These are phyloP conservation scores for Wallacemonas rigidus DNA, from an alignment of 208 protist genomes.

Conservation along the genomic window DNA sequence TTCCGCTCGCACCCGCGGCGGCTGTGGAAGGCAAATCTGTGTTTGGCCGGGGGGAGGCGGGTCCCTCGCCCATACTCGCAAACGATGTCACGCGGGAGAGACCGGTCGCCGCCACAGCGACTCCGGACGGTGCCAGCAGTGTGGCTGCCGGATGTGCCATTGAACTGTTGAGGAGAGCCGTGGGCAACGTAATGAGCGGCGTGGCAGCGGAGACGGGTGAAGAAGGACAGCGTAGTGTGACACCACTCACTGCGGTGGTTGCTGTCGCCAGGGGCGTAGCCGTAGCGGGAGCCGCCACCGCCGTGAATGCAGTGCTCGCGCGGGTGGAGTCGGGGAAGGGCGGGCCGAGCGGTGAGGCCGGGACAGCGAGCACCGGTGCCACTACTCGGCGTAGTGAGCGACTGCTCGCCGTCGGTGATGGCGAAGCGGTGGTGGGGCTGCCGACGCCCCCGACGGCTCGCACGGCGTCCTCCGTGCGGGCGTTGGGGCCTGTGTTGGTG, in stretches of 20 bases:
- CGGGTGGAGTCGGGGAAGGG: not conserved
- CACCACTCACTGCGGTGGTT: no score
- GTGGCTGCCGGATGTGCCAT: slow-evolving; percentile 37
- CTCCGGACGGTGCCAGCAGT: slow-evolving; percentile 26
- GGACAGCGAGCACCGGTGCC: not conserved
- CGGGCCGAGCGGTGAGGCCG: slow-evolving; percentile 1
- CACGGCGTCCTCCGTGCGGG: not conserved
- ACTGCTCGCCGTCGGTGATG: not conserved
- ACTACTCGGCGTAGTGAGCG: slow-evolving; percentile 2
- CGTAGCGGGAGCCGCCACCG: not conserved
- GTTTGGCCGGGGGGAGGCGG: not conserved
- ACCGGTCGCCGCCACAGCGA: slow-evolving; percentile 18
- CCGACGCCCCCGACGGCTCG: not conserved
- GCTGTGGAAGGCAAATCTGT: not conserved
- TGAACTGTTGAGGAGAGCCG: slow-evolving; percentile 50
- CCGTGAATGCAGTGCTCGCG: not conserved
- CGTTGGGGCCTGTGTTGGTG: not conserved
- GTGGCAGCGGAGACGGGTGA: no score
- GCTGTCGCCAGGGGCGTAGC: no score
- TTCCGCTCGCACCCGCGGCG: not conserved
- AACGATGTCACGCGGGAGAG: slow-evolving; percentile 2
- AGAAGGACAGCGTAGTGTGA: no score
- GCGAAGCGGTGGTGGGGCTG: slow-evolving; percentile 3
- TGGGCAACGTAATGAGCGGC: slow-evolving; percentile 8
- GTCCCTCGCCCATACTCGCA: not conserved